Evolutionary conservation across 805 yeast species (phyloP).

Genomic region (Lachancea kluyveri): DNA sequence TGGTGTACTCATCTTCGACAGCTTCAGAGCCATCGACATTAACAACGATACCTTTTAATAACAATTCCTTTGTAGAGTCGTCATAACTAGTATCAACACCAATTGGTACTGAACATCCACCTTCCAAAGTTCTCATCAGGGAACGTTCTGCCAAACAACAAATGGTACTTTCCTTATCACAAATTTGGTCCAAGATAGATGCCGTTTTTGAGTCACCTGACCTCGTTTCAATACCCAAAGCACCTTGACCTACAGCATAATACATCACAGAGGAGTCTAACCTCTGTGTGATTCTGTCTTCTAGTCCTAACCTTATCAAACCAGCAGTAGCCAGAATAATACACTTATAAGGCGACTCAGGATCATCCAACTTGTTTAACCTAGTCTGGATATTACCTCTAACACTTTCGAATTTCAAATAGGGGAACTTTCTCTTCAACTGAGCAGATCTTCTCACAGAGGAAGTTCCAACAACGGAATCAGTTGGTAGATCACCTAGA

Average conservation of each 20-base stretch:
- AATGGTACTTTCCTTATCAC: slow-evolving; percentile 57
- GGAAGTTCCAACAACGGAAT: slow-evolving; percentile 88
- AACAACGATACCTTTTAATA: slow-evolving; percentile 67
- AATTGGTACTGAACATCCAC: slow-evolving; percentile 97
- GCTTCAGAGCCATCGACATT: slow-evolving; percentile 73
- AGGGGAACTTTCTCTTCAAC: slow-evolving; percentile 69
- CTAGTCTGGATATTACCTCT: slow-evolving; percentile 85
- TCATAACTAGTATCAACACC: slow-evolving; percentile 69
- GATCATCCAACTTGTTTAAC: slow-evolving; percentile 70
- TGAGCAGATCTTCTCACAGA: slow-evolving; percentile 93
- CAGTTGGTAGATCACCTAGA: slow-evolving; percentile 72
- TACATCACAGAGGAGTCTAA: slow-evolving; percentile 76
- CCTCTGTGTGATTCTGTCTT: slow-evolving; percentile 66
- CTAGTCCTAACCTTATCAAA: slow-evolving; percentile 62
- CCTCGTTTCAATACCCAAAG: slow-evolving; percentile 86
- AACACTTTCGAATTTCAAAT: slow-evolving; percentile 71
- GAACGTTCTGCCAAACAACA: slow-evolving; percentile 87
- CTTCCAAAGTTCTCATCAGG: slow-evolving; percentile 82
- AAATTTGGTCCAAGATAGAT: slow-evolving; percentile 55
- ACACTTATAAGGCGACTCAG: slow-evolving; percentile 58
- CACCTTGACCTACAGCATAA: slow-evolving; percentile 99
- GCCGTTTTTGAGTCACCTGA: slow-evolving; percentile 54
- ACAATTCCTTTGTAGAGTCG: slow-evolving; percentile 40
- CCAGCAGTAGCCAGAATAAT: slow-evolving; percentile 93
- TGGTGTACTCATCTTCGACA: slow-evolving; percentile 47